Base-by-base conservation (phyloP, 768 basidiomycete genomes). In the Termitomyces sp. region DNA sequence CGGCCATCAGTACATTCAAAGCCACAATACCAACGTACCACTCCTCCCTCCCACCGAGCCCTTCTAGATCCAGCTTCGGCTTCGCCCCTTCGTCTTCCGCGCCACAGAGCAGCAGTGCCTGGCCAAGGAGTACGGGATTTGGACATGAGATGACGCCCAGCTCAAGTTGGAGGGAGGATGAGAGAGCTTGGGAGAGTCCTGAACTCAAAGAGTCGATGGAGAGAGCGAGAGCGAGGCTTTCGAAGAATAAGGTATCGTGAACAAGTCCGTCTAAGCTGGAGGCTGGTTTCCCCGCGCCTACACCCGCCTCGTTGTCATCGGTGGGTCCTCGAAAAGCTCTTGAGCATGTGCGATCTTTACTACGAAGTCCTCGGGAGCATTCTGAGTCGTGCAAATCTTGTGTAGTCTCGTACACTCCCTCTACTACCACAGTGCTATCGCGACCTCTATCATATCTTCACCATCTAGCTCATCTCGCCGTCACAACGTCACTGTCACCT, bases 121-220 rank as follows among this genome's bases (percentile, higher is more conserved):
- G 59, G 41, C 55, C 52, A 28, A 55, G 51, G 30, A 48, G 56
- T 42, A 41, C 37, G 76, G 79, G 21, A 23, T n/a, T 1, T 19
- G 34, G 43, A 4, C 67, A 71, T 5, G 71, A 70, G 28, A 35
- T 40, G 40, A 55, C 61, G 0, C 66, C 68, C 41, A 56, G 65
- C 28, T 45, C 64, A 27, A 58, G 66, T 62, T 66, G 68, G 27
- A 67, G 58, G 55, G 86, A 85, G 61, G 82, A 83, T 49, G 72
- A 76, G 43, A 63, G 62, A 30, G 59, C 72, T 9, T 87, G 82
- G 79, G 74, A 81, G 67, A 89, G 85, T 64, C 77, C 82, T 1
- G 84, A 87, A 72, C 65, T 91, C 39, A 76, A 80, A 55, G 85
- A 86, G 70, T 80, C 78, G 27, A 91, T 91, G 89, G 83, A 83